Conservation (phyloP, 2,329 filamentous ascomycete genomes). For the Neonectria punicea region DNA sequence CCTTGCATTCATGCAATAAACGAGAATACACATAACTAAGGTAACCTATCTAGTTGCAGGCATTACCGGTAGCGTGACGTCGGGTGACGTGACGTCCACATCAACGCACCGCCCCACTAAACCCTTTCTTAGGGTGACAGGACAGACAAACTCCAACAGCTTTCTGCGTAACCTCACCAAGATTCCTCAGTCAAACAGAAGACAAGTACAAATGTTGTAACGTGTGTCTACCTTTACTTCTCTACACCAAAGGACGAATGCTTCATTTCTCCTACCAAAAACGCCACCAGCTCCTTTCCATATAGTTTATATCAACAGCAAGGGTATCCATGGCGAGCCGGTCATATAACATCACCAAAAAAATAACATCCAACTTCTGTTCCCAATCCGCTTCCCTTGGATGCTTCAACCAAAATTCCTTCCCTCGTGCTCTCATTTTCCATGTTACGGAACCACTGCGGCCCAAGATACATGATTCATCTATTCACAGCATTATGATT, state of each 20-base stretch:
- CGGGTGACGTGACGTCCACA: slow-evolving; percentile 35
- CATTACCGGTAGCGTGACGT: slow-evolving; percentile 15
- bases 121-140: too few relatives aligned
- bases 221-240: not conserved
- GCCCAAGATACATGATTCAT: slow-evolving; percentile 18
- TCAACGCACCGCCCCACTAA: not conserved
- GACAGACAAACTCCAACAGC: not conserved
- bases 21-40: slow-evolving; percentile 7
- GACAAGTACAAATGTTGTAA: not conserved
- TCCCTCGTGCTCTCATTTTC: not conserved
- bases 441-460: not conserved
- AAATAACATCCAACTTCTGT: slow-evolving; percentile 26
- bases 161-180: not conserved
- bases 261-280: slow-evolving; percentile 22
- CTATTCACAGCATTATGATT: slow-evolving; percentile 21
- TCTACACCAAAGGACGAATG: not conserved
- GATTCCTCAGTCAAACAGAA: not conserved
- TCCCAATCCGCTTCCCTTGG: slow-evolving; percentile 10
- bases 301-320: slow-evolving; percentile 29
- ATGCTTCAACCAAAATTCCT: not conserved
- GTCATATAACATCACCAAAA: slow-evolving; percentile 30
- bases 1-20: slow-evolving; percentile 32
- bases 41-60: not conserved
- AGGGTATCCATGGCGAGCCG: slow-evolving; percentile 40
- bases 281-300: slow-evolving; percentile 35